phyloP scores from a whole-genome alignment of 768 basidiomycete species.

The Russula virescens region DNA sequence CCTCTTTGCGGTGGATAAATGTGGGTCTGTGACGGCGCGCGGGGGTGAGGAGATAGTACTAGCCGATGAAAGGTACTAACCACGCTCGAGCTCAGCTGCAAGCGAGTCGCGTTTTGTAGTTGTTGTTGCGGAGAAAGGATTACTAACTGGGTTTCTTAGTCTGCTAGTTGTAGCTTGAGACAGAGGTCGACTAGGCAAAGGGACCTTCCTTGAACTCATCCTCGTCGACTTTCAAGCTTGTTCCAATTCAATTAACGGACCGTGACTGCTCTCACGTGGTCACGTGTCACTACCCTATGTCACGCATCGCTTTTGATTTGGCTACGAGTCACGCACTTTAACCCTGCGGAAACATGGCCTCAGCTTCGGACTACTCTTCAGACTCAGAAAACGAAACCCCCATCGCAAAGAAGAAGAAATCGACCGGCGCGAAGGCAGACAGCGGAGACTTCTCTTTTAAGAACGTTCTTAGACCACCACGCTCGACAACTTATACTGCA shows the following conservation, averaged over 20 bases:
- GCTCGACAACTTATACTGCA: constrained; percentile 59
- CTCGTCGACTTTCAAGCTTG: too few species aligned
- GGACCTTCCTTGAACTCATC: constrained; percentile 3
- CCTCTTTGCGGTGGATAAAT: constrained; percentile 59
- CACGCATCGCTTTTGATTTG: too few species aligned
- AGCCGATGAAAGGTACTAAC: constrained; percentile 29
- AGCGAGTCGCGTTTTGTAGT: constrained; percentile 57
- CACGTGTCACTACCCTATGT: too few species aligned
- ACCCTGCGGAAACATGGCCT: constrained; percentile 2
- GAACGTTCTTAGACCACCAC: constrained; percentile 48
- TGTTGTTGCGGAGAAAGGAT: constrained; percentile 27
- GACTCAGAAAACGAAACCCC: constrained; percentile 16
- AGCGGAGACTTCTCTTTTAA: constrained; percentile 25
- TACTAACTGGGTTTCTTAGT: neutral
- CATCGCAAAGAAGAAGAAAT: constrained; percentile 14
- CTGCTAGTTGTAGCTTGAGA: constrained; percentile 4
- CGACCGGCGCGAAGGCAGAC: constrained; percentile 25
- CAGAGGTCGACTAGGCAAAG: neutral
- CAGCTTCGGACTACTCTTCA: constrained; percentile 17
- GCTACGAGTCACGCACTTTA: too few species aligned
- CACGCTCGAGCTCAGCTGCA: constrained; percentile 62
- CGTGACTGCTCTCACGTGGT: too few species aligned
- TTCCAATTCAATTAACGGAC: too few species aligned
- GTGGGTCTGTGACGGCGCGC: constrained; percentile 45
- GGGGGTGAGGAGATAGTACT: too few species aligned